These are phyloP conservation scores for Chrysopogon serrulatus DNA, from an alignment of 176 grass and related monocot genomes.

Conservation along the genomic window DNA sequence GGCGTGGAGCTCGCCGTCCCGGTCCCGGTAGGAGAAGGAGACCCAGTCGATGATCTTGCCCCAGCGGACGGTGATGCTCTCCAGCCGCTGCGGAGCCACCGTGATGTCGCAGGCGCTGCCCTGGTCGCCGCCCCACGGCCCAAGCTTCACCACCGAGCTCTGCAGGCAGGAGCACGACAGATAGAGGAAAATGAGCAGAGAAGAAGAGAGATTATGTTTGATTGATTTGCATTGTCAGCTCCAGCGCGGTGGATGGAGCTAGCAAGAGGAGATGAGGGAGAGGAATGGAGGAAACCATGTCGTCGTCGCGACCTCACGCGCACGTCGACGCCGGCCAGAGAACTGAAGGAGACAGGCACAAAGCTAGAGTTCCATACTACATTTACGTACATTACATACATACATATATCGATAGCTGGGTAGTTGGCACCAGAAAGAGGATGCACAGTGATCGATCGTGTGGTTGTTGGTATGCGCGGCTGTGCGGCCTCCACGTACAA, in stretches of 20 bases:
- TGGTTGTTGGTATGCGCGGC: not conserved
- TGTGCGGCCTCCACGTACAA: not conserved
- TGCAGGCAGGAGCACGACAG: not conserved
- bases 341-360: not conserved
- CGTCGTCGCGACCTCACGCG: too few species aligned
- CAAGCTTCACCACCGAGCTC: constrained; percentile 24
- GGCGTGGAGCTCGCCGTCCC: not conserved
- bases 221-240: not conserved
- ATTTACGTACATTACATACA: too few species aligned
- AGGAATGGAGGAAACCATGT: not conserved
- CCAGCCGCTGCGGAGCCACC: constrained; percentile 26
- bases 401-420: too few species aligned
- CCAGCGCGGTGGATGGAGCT: not conserved
- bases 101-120: constrained; percentile 13
- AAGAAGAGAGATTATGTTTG: too few species aligned
- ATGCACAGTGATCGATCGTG: not conserved
- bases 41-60: constrained; percentile 24
- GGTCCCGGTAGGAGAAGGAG: constrained; percentile 12
- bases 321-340: not conserved
- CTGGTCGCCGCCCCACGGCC: constrained; percentile 21
- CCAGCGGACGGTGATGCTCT: constrained; percentile 11
- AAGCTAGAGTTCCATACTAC: too few species aligned
- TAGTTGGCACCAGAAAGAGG: not conserved
- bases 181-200: not conserved
- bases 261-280: not conserved